A percentile compares a stretch with the other conserved stretches of the same genome.
phyloP scores from a whole-genome alignment of 2,329 filamentous ascomycete species.

The Cladorrhinum sp. region DNA sequence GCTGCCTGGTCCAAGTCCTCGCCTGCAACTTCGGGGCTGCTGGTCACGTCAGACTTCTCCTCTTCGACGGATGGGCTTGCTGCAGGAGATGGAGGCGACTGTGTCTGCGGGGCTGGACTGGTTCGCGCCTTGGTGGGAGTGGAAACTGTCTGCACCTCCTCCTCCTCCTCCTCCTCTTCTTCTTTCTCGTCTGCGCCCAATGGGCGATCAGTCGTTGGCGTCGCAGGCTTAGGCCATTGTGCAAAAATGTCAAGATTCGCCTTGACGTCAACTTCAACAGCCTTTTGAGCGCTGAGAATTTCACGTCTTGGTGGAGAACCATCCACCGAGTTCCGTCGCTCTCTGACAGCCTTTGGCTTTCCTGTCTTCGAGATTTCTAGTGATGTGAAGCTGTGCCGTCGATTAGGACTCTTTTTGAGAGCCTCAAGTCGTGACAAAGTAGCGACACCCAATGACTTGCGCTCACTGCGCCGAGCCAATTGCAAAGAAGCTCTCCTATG shows the following conservation, averaged over 20 bases:
- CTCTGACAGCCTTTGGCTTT: background rate
- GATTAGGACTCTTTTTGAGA: slow-evolving; percentile 14
- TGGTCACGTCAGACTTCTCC: slow-evolving; percentile 4
- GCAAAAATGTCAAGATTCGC: slow-evolving; percentile 37
- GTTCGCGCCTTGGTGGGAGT: background rate
- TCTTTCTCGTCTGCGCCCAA: background rate
- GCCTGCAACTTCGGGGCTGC: slow-evolving; percentile 3
- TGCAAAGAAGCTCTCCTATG: slow-evolving; percentile 31
- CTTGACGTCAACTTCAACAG: slow-evolving; percentile 33
- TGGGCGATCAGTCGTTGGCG: background rate
- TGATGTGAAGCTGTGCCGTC: slow-evolving; percentile 31
- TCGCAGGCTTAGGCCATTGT: slow-evolving; percentile 5
- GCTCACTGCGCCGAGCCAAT: slow-evolving; percentile 30
- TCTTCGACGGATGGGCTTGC: background rate
- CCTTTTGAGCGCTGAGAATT: background rate
- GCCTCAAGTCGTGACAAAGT: slow-evolving; percentile 21
- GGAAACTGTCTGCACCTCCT: too few species aligned
- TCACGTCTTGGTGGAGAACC: background rate
- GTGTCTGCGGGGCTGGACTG: background rate
- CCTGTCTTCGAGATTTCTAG: background rate
- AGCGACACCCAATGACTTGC: slow-evolving; percentile 20
- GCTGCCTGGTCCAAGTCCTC: slow-evolving; percentile 19
- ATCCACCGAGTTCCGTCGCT: slow-evolving; percentile 28
- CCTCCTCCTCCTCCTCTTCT: background rate
- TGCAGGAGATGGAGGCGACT: background rate